Conservation (phyloP, 2,329 filamentous ascomycete genomes). For the Epichloe coenophiala region DNA sequence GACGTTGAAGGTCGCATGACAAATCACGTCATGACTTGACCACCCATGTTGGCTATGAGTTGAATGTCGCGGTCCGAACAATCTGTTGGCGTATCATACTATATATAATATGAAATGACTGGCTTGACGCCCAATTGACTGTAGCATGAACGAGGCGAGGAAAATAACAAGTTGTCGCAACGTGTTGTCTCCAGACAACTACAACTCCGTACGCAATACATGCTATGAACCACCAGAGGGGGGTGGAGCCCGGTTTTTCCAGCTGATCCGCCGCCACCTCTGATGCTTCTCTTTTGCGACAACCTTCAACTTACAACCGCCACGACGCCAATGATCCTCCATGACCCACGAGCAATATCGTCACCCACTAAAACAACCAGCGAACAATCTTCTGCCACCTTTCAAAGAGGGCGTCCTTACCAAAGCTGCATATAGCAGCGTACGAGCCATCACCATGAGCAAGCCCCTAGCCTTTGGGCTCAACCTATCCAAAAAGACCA, state of each 20-base stretch:
- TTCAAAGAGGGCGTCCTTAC: background rate
- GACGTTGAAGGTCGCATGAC: background rate
- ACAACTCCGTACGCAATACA: too few relatives aligned
- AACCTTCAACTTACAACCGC: background rate
- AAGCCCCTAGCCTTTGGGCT: constrained; percentile 43
- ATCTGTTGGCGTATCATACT: too few relatives aligned
- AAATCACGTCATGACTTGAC: constrained; percentile 5
- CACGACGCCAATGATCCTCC: background rate
- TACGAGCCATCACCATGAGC: constrained; percentile 24
- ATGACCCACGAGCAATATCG: background rate
- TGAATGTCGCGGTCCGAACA: too few relatives aligned
- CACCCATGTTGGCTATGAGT: background rate
- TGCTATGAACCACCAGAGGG: too few relatives aligned
- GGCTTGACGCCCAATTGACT: too few relatives aligned
- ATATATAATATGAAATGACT: too few relatives aligned
- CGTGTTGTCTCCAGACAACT: too few relatives aligned
- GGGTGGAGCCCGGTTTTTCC: background rate
- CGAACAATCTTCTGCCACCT: background rate
- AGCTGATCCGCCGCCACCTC: too few relatives aligned
- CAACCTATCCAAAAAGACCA: constrained; percentile 45
- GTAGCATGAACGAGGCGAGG: too few relatives aligned
- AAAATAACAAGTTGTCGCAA: too few relatives aligned
- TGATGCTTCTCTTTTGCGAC: background rate
- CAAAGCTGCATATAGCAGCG: background rate
- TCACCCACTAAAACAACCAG: background rate